These are phyloP conservation scores for Mucor mucedo DNA, from an alignment of 371 early-diverging fungal species.

Conservation along the genomic window DNA sequence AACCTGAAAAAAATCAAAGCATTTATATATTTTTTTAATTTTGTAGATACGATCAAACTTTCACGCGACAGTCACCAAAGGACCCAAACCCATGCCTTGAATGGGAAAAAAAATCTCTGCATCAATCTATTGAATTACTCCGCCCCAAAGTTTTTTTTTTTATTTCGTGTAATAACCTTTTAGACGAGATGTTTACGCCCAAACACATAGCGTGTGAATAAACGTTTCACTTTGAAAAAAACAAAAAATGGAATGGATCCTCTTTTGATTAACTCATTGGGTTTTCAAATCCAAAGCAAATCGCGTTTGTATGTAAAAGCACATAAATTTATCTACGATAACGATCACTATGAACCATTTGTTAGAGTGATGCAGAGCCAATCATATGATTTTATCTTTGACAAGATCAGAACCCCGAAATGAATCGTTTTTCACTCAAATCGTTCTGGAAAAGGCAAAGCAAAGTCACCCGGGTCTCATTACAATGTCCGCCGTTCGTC, in stretches of 20 bases:
- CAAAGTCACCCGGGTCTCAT: neutral
- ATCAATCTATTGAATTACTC: conserved; percentile 18
- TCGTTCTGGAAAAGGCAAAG: neutral
- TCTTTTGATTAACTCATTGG: too few relatives aligned
- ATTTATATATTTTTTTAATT: conserved; percentile 12
- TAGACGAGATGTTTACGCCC: neutral
- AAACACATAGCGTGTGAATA: conserved; percentile 14
- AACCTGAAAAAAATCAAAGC: neutral
- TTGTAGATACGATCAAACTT: conserved; percentile 11
- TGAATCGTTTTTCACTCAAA: neutral
- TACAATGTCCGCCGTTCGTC: neutral
- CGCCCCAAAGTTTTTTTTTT: neutral
- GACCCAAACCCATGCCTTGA: conserved; percentile 22
- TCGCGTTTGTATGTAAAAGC: conserved; percentile 10
- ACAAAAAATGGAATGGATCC: neutral
- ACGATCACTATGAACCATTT: conserved; percentile 14
- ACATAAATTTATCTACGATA: conserved; percentile 7
- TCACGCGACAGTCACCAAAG: conserved; percentile 19
- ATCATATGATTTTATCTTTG: conserved; percentile 23
- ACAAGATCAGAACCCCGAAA: conserved; percentile 23
- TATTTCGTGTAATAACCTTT: neutral
- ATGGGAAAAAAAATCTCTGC: conserved; percentile 16
- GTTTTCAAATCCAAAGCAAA: neutral
- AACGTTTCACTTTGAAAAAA: neutral
- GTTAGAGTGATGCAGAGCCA: conserved; percentile 16